Evolutionary conservation across 305 asterid species (phyloP), one percentile per base, ranked within the genome.

Genomic region (Nicotiana rustica): DNA sequence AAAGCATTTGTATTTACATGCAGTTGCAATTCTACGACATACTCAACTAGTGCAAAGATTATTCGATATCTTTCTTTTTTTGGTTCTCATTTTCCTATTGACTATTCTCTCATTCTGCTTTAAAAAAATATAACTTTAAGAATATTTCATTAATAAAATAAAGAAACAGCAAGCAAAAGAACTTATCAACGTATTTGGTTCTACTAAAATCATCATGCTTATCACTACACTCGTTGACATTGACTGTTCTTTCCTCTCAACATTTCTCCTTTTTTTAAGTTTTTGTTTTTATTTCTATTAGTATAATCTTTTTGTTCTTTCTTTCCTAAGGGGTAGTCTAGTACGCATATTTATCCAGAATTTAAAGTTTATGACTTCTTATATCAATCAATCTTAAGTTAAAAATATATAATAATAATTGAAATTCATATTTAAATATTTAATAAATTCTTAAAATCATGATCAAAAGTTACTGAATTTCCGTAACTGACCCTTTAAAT

Each of bases 171-270:
- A 25, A 52, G 57, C 57, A 52, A 52, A 52, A 25, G 36, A 64
- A 25, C 1, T 64, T 61, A 61, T 64, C 36, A 64, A 64, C 68
- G 0, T 21, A 25, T 10, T 52, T 75, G 21, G 47, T 14, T 29
- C 8, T 73, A 2, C 3, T 1, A 0, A 44, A 41, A 44, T 70
- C 36, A 52, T 52, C 80, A 52, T 75, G 80, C 65, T 75, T 15
- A 75, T 75, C 80, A 75, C 65, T 52, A 75, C 25, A 13, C 25
- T 15, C 6, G 17, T 12, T 75, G 17, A 52, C 41, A 25, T 4
- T 52, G 65, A 75, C 47, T 29, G 47, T 15, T 75, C 80, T 15
- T n/a, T 29, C 65, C 80, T 75, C 17, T 52, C 25, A 75, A 75
- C 8, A 8, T 1, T 49, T 49, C 44, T 49, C 64, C n/a, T 21